Percentiles rank a stretch among this genome's conserved stretches.
phyloP scores from a whole-genome alignment of 2,329 filamentous ascomycete species.

The Coniosporium tulheliwenetii region DNA sequence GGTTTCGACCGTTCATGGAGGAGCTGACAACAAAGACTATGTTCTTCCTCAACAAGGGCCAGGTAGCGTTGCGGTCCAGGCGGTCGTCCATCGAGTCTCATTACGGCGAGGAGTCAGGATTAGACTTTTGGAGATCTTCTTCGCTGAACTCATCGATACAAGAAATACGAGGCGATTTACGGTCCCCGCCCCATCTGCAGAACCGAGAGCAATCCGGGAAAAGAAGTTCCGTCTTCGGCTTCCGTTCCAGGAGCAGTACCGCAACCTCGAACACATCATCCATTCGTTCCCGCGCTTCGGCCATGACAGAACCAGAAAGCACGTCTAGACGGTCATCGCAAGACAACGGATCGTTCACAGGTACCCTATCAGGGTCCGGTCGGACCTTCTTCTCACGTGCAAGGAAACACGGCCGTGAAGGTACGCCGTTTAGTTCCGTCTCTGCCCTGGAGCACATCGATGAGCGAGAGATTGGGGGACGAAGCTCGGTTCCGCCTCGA shows the following conservation, averaged over 20 bases:
- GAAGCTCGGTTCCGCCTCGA: too few species aligned
- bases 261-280: slow-evolving; percentile 17
- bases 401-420: too few species aligned
- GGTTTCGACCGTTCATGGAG: too few species aligned
- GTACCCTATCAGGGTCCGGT: slow-evolving; percentile 5
- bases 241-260: slow-evolving; percentile 21
- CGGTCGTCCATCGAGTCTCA: too few species aligned
- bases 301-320: slow-evolving; percentile 9
- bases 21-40: too few species aligned
- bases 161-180: neutral
- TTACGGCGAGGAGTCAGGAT: neutral
- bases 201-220: slow-evolving; percentile 10
- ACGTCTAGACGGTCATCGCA: slow-evolving; percentile 12
- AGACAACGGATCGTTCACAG: slow-evolving; percentile 9
- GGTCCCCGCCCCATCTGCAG: neutral
- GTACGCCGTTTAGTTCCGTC: too few species aligned
- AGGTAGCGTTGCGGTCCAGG: too few species aligned
- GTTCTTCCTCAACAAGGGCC: too few species aligned
- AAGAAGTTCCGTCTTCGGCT: slow-evolving; percentile 19
- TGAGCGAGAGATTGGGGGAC: too few species aligned
- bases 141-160: neutral
- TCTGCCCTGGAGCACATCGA: too few species aligned
- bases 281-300: slow-evolving; percentile 8
- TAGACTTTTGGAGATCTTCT: neutral
- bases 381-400: too few species aligned